phyloP scores from a whole-genome alignment of 1,284 basidiomycete species.

The Rhodotorula sp. region DNA sequence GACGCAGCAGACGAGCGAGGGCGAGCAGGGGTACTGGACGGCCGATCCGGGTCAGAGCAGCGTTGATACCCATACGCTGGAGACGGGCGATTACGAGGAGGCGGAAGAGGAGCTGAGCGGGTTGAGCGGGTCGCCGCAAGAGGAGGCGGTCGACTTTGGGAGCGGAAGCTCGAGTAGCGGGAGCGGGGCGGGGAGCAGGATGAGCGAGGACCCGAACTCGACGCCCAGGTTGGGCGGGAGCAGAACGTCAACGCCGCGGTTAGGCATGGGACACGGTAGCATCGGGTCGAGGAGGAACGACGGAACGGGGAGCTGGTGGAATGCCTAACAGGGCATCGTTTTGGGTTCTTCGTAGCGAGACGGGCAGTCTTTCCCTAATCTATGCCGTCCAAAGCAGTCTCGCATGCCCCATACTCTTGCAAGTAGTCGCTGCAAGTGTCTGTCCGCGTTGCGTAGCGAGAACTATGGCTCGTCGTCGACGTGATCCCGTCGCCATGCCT shows the following conservation, averaged over 20 bases:
- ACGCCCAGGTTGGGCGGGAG: slow-evolving; percentile 7
- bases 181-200: slow-evolving; percentile 1
- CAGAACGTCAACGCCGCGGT: slow-evolving; percentile 19
- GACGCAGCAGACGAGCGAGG: slow-evolving; percentile 11
- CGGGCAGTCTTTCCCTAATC: not conserved
- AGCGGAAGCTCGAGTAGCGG: slow-evolving; percentile 15
- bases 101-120: slow-evolving; percentile 21
- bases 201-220: slow-evolving; percentile 2
- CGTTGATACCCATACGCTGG: not conserved
- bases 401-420: not conserved
- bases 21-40: slow-evolving; percentile 25
- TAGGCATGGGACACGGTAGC: slow-evolving; percentile 30
- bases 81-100: slow-evolving; percentile 2
- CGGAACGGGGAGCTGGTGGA: slow-evolving; percentile 35
- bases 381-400: not conserved
- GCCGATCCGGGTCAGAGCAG: slow-evolving; percentile 26
- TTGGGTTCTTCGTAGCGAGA: not conserved
- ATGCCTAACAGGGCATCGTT: slow-evolving; percentile 2
- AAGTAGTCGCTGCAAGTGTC: not conserved
- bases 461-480: slow-evolving; percentile 5
- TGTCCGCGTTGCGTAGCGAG: not conserved
- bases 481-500: slow-evolving; percentile 24
- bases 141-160: slow-evolving; percentile 33
- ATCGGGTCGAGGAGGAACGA: slow-evolving; percentile 11
- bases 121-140: not conserved